Conservation (phyloP, 352 stramenopile genomes). For the Globisporangium viniferum region DNA sequence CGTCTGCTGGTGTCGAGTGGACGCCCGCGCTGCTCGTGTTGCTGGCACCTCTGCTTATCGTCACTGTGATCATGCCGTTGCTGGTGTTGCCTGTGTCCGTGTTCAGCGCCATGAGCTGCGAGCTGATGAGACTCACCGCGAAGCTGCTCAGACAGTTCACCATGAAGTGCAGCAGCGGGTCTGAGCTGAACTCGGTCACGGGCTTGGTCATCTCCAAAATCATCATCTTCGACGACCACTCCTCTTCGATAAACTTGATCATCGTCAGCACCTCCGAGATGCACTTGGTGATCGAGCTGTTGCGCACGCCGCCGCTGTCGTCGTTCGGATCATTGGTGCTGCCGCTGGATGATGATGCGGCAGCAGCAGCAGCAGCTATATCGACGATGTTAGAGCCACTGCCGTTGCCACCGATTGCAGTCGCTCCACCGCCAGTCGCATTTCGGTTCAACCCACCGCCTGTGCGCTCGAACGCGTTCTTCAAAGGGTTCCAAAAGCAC, state of each 20-base stretch:
- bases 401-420: neutral
- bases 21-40: neutral
- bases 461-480: conserved; percentile 46
- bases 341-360: neutral
- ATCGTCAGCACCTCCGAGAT: conserved; percentile 61
- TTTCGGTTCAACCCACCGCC: conserved; percentile 17
- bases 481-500: conserved; percentile 64
- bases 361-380: conserved; percentile 6
- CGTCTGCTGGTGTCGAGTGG: neutral
- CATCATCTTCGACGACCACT: conserved; percentile 71
- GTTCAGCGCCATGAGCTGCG: conserved; percentile 54
- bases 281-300: conserved; percentile 42
- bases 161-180: conserved; percentile 60
- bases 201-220: conserved; percentile 76
- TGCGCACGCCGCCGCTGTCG: neutral
- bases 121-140: conserved; percentile 52
- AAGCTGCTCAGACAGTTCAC: conserved; percentile 74
- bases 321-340: conserved; percentile 1
- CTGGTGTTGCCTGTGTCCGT: conserved; percentile 11
- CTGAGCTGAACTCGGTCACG: conserved; percentile 50
- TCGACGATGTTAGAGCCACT: conserved; percentile 6
- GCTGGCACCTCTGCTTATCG: conserved; percentile 14
- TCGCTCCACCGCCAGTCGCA: conserved; percentile 1
- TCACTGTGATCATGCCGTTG: conserved; percentile 28
- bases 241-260: conserved; percentile 65